Conservation (phyloP, 352 stramenopile species). For the Phytophthora chlamydospora region DNA sequence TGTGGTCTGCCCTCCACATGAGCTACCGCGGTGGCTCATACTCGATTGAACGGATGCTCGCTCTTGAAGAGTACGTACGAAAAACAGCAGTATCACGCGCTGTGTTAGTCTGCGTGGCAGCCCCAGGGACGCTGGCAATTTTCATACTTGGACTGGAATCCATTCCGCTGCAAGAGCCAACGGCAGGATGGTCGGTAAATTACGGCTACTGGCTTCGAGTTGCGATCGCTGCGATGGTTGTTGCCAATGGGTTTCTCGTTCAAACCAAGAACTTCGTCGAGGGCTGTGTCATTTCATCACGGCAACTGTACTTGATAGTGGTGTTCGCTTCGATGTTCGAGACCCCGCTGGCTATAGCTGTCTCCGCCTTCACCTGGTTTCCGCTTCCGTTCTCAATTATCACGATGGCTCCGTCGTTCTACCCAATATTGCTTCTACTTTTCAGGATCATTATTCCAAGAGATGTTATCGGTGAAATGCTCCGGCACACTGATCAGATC, state of each 20-base stretch:
- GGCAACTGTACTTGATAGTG: conserved; percentile 8
- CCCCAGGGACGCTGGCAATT: conserved; percentile 21
- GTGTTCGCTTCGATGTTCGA: background rate
- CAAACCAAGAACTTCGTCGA: conserved; percentile 25
- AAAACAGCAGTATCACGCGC: conserved; percentile 15
- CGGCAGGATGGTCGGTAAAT: conserved; percentile 18
- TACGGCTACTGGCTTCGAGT: conserved; percentile 38
- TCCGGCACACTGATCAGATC: conserved; percentile 7
- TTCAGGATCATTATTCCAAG: background rate
- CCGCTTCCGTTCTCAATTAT: conserved; percentile 35
- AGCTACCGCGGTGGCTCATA: conserved; percentile 33
- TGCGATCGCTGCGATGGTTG: conserved; percentile 20
- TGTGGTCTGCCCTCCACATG: conserved; percentile 16
- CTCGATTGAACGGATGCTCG: conserved; percentile 40
- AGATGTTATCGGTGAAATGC: conserved; percentile 13
- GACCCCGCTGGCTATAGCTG: conserved; percentile 3
- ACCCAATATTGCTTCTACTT: conserved; percentile 1
- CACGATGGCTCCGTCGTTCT: conserved; percentile 19
- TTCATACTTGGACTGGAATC: conserved; percentile 34
- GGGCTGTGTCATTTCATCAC: conserved; percentile 13
- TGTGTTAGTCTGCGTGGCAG: conserved; percentile 26
- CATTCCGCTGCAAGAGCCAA: conserved; percentile 35
- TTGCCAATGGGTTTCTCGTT: background rate
- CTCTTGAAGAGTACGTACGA: conserved; percentile 32
- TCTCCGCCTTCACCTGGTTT: conserved; percentile 29